Evolutionary conservation across 208 protist species (phyloP).

Genomic region (Trypanosoma congolense): DNA sequence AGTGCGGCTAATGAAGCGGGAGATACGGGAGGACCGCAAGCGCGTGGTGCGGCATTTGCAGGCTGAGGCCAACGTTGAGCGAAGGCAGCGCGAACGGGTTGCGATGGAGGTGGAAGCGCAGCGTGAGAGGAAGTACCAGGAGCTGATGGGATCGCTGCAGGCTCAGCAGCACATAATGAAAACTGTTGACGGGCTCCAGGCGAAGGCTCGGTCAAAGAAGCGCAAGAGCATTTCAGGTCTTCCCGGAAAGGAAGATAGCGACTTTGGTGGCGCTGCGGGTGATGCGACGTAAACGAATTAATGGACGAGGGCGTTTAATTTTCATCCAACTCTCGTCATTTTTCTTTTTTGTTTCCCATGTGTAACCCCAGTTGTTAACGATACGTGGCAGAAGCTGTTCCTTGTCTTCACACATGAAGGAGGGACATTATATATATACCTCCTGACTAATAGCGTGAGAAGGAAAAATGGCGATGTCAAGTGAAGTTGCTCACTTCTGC

Average conservation of each 20-base stretch:
- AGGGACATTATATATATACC: no score
- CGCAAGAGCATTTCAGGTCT: conserved; percentile 46
- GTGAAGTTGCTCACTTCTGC: no score
- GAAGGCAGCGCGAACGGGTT: conserved; percentile 62
- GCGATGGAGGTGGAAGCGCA: conserved; percentile 29
- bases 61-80: conserved; percentile 73
- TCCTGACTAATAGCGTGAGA: no score
- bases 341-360: not conserved
- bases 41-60: conserved; percentile 74
- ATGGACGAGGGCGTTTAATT: not conserved
- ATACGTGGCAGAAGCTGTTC: no score
- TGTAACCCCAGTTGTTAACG: not conserved
- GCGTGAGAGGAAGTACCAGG: conserved; percentile 52
- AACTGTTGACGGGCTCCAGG: conserved; percentile 68
- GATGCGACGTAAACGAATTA: conserved; percentile 9
- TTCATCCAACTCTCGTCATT: not conserved
- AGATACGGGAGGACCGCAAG: conserved; percentile 82
- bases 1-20: conserved; percentile 58
- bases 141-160: conserved; percentile 78
- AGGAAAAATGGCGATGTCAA: no score
- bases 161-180: conserved; percentile 87
- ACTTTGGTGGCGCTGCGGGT: conserved; percentile 19
- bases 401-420: no score
- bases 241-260: conserved; percentile 1
- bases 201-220: conserved; percentile 59